Conservation (phyloP, 805 yeast species). For the Debaryomyces prosopidis region DNA sequence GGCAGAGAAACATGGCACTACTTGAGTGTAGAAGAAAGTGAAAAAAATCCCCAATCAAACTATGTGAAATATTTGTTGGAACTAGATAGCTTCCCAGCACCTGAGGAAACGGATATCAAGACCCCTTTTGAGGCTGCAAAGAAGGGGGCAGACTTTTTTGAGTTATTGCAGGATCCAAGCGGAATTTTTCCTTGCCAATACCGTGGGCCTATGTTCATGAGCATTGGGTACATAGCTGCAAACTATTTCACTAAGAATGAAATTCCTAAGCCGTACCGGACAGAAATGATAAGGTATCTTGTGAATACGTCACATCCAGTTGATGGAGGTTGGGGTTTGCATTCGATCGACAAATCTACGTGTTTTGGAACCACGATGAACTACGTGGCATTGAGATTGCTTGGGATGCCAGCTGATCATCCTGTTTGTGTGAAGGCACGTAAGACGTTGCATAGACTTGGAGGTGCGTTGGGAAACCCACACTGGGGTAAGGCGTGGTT, state of each 20-base stretch:
- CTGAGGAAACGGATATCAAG: constrained; percentile 38
- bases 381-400: constrained; percentile 74
- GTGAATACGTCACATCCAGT: constrained; percentile 95
- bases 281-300: constrained; percentile 79
- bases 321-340: constrained; percentile 99
- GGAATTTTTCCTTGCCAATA: constrained; percentile 92
- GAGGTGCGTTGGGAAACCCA: constrained; percentile 89
- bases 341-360: constrained; percentile 87
- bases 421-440: constrained; percentile 79
- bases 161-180: constrained; percentile 71
- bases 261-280: constrained; percentile 63
- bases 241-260: constrained; percentile 67
- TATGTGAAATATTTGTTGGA: constrained; percentile 58
- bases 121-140: constrained; percentile 62
- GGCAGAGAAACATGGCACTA: constrained; percentile 88
- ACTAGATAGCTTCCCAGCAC: constrained; percentile 35
- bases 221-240: constrained; percentile 81
- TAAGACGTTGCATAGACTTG: constrained; percentile 62
- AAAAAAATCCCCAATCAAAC: constrained; percentile 50
- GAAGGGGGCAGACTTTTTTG: constrained; percentile 73
- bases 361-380: constrained; percentile 92
- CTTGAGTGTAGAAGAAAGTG: constrained; percentile 37
- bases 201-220: constrained; percentile 98
- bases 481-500: constrained; percentile 99
- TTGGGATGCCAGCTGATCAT: constrained; percentile 76